These are phyloP conservation scores for Zygosaccharomyces gambellarensis DNA, from an alignment of 805 yeast species.

Conservation along the genomic window DNA sequence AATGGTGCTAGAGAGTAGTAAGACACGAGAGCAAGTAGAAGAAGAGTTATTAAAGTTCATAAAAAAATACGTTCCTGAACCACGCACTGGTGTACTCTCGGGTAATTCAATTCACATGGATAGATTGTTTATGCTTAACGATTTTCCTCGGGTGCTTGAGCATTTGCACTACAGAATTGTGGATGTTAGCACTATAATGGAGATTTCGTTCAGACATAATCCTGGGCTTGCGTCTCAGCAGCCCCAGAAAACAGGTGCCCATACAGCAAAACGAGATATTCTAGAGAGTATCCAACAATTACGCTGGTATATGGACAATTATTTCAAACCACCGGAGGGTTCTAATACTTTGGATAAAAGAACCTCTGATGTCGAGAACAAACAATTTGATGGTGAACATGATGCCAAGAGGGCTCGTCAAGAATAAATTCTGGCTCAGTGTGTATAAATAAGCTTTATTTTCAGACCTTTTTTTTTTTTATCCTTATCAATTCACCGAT, in stretches of 20 bases:
- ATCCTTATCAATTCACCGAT: not conserved
- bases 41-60: constrained; percentile 60
- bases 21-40: constrained; percentile 59
- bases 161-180: constrained; percentile 70
- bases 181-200: constrained; percentile 86
- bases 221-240: constrained; percentile 48
- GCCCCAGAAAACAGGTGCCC: constrained; percentile 66
- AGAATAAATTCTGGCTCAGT: not conserved
- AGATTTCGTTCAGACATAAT: constrained; percentile 73
- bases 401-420: not conserved
- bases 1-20: constrained; percentile 54
- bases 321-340: constrained; percentile 38
- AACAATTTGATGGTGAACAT: not conserved
- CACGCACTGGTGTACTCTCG: constrained; percentile 65
- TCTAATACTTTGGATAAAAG: constrained; percentile 10
- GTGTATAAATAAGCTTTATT: not conserved
- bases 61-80: constrained; percentile 46
- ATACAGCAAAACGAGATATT: constrained; percentile 87
- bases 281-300: constrained; percentile 83
- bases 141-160: constrained; percentile 70
- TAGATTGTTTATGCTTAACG: constrained; percentile 72
- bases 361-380: constrained; percentile 1
- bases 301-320: constrained; percentile 67
- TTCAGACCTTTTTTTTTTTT: not conserved
- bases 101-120: constrained; percentile 95